A percentile compares a stretch with the other conserved stretches of the same genome.
These are phyloP conservation scores for Ceratobasidium sp. DNA, from an alignment of 1,284 basidiomycete species.

Conservation along the genomic window DNA sequence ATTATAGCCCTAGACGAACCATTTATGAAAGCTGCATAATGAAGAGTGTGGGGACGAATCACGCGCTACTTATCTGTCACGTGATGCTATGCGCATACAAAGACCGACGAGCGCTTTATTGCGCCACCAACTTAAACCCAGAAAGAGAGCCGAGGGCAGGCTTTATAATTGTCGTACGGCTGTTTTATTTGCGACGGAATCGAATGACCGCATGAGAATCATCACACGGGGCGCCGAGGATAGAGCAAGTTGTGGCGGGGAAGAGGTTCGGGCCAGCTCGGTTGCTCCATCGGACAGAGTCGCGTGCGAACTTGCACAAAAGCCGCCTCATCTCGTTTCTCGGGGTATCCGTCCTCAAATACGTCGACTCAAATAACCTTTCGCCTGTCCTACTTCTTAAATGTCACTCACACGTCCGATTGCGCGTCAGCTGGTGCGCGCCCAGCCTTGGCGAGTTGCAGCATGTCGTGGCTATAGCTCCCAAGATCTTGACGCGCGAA, in stretches of 20 bases:
- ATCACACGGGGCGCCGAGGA: constrained; percentile 31
- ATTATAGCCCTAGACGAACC: background rate
- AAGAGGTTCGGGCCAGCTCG: constrained; percentile 31
- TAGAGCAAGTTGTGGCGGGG: background rate
- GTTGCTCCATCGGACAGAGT: constrained; percentile 37
- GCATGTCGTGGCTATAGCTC: constrained; percentile 18
- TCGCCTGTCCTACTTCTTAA: background rate
- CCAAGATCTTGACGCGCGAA: constrained; percentile 29
- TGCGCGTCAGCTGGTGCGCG: background rate
- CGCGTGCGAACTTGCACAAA: constrained; percentile 38
- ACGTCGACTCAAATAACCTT: background rate
- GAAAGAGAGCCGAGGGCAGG: background rate
- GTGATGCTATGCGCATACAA: constrained; percentile 29
- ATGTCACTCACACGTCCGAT: constrained; percentile 34
- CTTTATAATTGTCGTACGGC: background rate
- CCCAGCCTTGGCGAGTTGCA: constrained; percentile 1
- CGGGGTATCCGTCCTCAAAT: constrained; percentile 16
- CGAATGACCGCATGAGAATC: constrained; percentile 12
- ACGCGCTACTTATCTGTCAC: background rate
- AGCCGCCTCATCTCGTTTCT: constrained; percentile 27
- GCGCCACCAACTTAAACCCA: background rate
- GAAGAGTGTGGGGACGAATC: constrained; percentile 14
- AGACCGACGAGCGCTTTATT: background rate
- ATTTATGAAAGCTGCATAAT: background rate
- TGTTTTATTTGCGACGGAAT: background rate